Evolutionary conservation across 108 stramenopile genomes (phyloP).

Genomic region (Asterionellopsis glacialis): DNA sequence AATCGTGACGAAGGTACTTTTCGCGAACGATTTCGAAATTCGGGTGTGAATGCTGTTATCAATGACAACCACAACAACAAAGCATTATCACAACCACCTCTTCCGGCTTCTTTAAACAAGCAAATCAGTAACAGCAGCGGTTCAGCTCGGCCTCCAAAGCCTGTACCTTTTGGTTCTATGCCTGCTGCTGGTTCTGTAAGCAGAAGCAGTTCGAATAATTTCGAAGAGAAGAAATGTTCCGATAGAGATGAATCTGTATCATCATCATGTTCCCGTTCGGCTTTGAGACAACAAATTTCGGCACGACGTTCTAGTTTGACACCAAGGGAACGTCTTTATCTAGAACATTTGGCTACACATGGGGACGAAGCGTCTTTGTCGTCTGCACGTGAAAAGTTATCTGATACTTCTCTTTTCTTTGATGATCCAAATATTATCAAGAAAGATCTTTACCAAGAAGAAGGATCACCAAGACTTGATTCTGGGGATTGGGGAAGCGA

Average conservation of each 20-base stretch:
- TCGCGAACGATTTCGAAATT: too few species aligned
- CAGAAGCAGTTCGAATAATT: too few species aligned
- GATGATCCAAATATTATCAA: neutral
- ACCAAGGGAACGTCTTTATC: slow-evolving; percentile 20
- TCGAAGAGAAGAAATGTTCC: too few species aligned
- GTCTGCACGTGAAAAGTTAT: slow-evolving; percentile 24
- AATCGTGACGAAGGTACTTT: too few species aligned
- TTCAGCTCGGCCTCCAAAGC: too few species aligned
- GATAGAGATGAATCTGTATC: neutral
- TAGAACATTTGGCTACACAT: slow-evolving; percentile 25
- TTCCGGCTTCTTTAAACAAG: too few species aligned
- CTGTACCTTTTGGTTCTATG: too few species aligned
- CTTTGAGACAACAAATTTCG: slow-evolving; percentile 14
- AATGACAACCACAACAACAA: too few species aligned
- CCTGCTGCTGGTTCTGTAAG: too few species aligned
- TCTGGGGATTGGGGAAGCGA: neutral
- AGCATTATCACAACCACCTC: too few species aligned
- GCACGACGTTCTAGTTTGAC: slow-evolving; percentile 30
- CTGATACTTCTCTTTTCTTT: slow-evolving; percentile 38
- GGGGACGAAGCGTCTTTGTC: slow-evolving; percentile 35
- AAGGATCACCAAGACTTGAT: neutral
- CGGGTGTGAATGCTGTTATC: too few species aligned
- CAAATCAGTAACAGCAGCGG: too few species aligned
- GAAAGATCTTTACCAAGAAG: neutral
- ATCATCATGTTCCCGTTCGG: slow-evolving; percentile 7